Conservation (phyloP, 2,329 filamentous ascomycete genomes). For the Penicillium glabrum region DNA sequence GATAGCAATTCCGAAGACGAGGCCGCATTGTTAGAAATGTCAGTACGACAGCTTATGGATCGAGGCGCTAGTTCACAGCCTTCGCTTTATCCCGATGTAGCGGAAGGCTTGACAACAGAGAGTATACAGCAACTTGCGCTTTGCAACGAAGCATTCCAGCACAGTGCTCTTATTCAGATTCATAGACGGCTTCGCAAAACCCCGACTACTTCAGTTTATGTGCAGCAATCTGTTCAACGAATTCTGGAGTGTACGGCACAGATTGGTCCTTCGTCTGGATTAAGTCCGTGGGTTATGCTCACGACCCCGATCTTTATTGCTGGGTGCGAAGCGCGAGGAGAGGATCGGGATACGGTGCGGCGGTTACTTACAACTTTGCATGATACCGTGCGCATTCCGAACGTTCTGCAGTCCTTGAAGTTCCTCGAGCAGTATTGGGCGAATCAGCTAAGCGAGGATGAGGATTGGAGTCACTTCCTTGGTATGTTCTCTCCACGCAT, state of each 20-base stretch:
- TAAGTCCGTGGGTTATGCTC: conserved; percentile 44
- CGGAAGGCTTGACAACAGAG: conserved; percentile 30
- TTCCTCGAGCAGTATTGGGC: conserved; percentile 42
- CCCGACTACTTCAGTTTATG: conserved; percentile 28
- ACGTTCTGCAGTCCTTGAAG: conserved; percentile 42
- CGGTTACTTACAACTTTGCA: conserved; percentile 35
- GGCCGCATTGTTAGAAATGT: conserved; percentile 34
- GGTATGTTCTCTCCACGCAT: conserved; percentile 20
- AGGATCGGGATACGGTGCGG: conserved; percentile 36
- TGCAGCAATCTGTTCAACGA: conserved; percentile 37
- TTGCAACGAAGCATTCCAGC: conserved; percentile 46
- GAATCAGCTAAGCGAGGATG: conserved; percentile 32
- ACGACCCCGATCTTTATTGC: conserved; percentile 47
- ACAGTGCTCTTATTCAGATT: conserved; percentile 46
- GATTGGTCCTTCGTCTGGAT: conserved; percentile 39
- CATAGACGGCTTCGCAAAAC: conserved; percentile 37
- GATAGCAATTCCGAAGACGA: conserved; percentile 25
- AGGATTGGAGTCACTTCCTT: conserved; percentile 42
- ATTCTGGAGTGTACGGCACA: conserved; percentile 41
- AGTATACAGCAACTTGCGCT: conserved; percentile 38
- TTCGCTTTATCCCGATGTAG: conserved; percentile 38
- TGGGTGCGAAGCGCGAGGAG: conserved; percentile 41
- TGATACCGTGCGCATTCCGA: conserved; percentile 42
- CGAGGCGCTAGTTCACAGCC: conserved; percentile 29
- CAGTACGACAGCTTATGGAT: conserved; percentile 35